Percentiles rank a stretch among this genome's conserved stretches.
These are phyloP conservation scores for Rostrohypoxylon terebratum DNA, from an alignment of 495 filamentous ascomycete species.

Conservation along the genomic window DNA sequence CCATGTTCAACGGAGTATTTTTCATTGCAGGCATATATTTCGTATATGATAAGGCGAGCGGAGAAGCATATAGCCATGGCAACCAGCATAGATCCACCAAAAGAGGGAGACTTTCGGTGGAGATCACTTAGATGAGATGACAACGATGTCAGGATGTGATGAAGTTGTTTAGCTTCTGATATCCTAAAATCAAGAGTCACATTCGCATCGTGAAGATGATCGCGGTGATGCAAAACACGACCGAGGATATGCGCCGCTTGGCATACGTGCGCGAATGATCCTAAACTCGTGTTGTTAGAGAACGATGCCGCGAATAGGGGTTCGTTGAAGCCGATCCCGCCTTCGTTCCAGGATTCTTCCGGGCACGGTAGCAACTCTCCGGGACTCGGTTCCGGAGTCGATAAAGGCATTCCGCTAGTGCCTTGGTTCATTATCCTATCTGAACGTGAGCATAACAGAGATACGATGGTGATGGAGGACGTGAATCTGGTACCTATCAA, in stretches of 20 bases:
- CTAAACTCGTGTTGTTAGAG: slow-evolving; percentile 37
- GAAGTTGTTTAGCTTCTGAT: slow-evolving; percentile 40
- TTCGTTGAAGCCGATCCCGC: slow-evolving; percentile 40
- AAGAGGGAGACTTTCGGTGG: neutral
- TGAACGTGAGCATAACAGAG: neutral
- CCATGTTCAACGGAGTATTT: slow-evolving; percentile 36
- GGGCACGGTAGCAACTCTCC: slow-evolving; percentile 36
- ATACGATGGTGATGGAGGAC: neutral
- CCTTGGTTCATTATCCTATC: slow-evolving; percentile 35
- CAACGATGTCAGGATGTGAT: slow-evolving; percentile 31
- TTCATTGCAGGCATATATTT: slow-evolving; percentile 44
- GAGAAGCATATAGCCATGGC: slow-evolving; percentile 38
- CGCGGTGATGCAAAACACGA: slow-evolving; percentile 53
- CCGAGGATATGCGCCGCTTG: slow-evolving; percentile 58
- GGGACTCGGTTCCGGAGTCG: slow-evolving; percentile 39
- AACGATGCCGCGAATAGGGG: slow-evolving; percentile 42
- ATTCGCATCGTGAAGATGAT: slow-evolving; percentile 15
- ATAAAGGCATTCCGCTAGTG: slow-evolving; percentile 26
- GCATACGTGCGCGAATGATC: slow-evolving; percentile 56
- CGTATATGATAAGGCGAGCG: slow-evolving; percentile 38
- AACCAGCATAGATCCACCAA: neutral
- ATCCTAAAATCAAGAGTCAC: slow-evolving; percentile 24
- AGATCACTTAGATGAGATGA: slow-evolving; percentile 22
- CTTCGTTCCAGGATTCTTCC: slow-evolving; percentile 38
- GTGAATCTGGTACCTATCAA: slow-evolving; percentile 35